These are phyloP conservation scores for Exophiala alcalophila DNA, from an alignment of 2,329 filamentous ascomycete species.

Conservation along the genomic window DNA sequence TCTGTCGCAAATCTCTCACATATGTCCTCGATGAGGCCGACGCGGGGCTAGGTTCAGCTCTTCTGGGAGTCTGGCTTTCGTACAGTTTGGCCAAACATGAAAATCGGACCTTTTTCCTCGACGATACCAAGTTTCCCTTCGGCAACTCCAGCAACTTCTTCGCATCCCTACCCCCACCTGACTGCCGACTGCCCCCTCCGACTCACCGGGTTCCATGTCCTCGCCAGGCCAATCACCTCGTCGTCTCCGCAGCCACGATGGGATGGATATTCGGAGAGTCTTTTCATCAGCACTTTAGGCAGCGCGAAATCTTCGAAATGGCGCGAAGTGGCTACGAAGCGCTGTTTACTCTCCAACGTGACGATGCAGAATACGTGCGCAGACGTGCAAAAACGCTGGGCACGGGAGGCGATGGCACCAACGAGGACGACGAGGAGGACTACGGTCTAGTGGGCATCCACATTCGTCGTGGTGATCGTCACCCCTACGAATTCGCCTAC, in stretches of 20 bases:
- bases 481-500: slow-evolving; percentile 75
- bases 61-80: slow-evolving; percentile 79
- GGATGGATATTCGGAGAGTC: slow-evolving; percentile 60
- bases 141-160: slow-evolving; percentile 74
- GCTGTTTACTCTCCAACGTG: slow-evolving; percentile 66
- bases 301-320: slow-evolving; percentile 64
- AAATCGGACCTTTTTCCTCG: slow-evolving; percentile 74
- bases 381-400: slow-evolving; percentile 58
- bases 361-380: slow-evolving; percentile 64
- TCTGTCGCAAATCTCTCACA: slow-evolving; percentile 70
- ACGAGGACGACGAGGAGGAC: slow-evolving; percentile 34
- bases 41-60: slow-evolving; percentile 70
- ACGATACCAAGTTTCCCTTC: slow-evolving; percentile 80
- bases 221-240: slow-evolving; percentile 68
- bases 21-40: slow-evolving; percentile 72
- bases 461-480: slow-evolving; percentile 74
- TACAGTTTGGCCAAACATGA: slow-evolving; percentile 76
- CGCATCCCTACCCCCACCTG: slow-evolving; percentile 55
- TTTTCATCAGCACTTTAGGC: slow-evolving; percentile 55
- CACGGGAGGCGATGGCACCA: slow-evolving; percentile 28
- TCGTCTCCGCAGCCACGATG: slow-evolving; percentile 68
- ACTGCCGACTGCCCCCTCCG: slow-evolving; percentile 68
- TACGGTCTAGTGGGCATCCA: slow-evolving; percentile 67
- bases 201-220: slow-evolving; percentile 79
- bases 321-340: slow-evolving; percentile 68